Conservation (phyloP, 176 grass and related monocot genomes). For the Melocanna baccifera region DNA sequence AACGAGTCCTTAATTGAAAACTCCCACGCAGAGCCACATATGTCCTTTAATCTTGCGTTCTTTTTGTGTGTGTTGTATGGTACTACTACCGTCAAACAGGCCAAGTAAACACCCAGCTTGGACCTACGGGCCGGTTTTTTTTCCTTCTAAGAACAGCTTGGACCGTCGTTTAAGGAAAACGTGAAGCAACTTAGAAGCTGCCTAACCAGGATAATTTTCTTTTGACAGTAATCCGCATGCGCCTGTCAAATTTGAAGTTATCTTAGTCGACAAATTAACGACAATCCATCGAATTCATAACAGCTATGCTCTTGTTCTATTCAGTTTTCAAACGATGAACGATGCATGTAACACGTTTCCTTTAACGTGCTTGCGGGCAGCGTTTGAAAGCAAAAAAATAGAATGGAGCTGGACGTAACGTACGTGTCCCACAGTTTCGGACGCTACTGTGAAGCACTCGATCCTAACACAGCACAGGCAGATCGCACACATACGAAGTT, state of each 20-base stretch:
- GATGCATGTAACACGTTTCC: not conserved
- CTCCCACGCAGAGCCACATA: too few relatives aligned
- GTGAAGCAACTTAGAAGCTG: not conserved
- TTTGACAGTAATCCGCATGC: not conserved
- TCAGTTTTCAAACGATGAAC: not conserved
- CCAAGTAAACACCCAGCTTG: not conserved
- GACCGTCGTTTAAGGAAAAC: not conserved
- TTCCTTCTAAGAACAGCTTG: not conserved
- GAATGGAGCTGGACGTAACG: not conserved
- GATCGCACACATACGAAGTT: too few relatives aligned
- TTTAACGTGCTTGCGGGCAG: not conserved
- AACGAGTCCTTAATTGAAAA: too few relatives aligned
- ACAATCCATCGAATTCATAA: not conserved
- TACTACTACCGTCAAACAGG: not conserved
- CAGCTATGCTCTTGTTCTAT: not conserved
- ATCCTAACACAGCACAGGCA: not conserved
- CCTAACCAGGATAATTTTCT: not conserved
- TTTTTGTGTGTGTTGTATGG: too few relatives aligned
- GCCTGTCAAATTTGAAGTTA: not conserved
- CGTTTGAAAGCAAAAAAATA: not conserved
- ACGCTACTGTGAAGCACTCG: not conserved
- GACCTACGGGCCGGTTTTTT: not conserved
- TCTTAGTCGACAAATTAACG: not conserved
- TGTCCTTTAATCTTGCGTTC: too few relatives aligned
- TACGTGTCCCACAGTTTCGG: not conserved